Evolutionary conservation across 148 eudicot species (phyloP), one percentile per base, ranked within the genome.

Genomic region (Selenicereus undatus): DNA sequence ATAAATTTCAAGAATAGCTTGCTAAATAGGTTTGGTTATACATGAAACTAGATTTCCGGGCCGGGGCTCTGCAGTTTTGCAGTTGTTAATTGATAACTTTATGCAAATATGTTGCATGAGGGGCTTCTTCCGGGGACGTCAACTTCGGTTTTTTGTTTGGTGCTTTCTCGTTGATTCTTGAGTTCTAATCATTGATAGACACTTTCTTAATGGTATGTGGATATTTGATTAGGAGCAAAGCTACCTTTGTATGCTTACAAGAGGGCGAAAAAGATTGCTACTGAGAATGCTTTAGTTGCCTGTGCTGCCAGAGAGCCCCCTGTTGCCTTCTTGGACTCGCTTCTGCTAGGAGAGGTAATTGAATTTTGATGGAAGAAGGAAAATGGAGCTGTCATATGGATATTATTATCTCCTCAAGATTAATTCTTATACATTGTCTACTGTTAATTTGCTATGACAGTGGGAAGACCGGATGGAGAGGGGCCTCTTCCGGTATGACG

Each of bases 401-500:
- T 18, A 22, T 62, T 54, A 29, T 22, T 29, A 18, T 54, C 29
- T 27, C 35, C 14, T 69, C 5, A 48, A 58, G 20, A 64, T 3
- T 20, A 74, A 17, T 27, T 43, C n/a, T 16, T 35, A 32, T 17
- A 56, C 42, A 76, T 9, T 20, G 14, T 71, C 73, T 84, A 73
- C 72, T 71, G 51, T 68, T 52, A 0, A 39, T 80, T 36, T 60
- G 39, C 45, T 42, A 78, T 85, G 69, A 76, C 84, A 96, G 99
- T 96, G 99, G 99, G 99, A 93, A 87, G 93, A 96, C 78, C 92
- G 98, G 17, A 73, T 88, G 91, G 92, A 93, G 84, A 91, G 87
- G 80, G 99, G 99, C 32, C 91, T 96, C 58, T 96, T 96, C 79
- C 97, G 98, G 76, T 96, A 96, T 83, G 99, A 96, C 87, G 99